Conservation (phyloP, 768 basidiomycete species). For the Mycena crocata region DNA sequence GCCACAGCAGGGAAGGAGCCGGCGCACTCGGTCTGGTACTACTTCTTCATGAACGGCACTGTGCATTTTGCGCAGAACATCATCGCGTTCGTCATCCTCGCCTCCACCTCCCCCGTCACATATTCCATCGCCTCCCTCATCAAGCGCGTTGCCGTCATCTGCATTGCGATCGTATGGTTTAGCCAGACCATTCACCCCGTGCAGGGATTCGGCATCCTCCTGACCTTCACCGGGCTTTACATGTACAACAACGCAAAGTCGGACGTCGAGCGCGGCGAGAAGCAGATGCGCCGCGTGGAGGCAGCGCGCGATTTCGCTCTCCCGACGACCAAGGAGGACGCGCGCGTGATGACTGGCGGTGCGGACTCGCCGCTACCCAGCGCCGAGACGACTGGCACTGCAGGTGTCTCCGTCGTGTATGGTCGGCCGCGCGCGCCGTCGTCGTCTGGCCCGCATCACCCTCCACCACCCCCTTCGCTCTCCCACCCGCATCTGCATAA, state of each 20-base stretch:
- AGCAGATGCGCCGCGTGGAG: slow-evolving; percentile 82
- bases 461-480: not conserved
- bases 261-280: slow-evolving; percentile 94
- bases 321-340: slow-evolving; percentile 75
- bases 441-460: not conserved
- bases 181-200: slow-evolving; percentile 85
- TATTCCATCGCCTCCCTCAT: slow-evolving; percentile 98
- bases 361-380: slow-evolving; percentile 49
- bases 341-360: slow-evolving; percentile 56
- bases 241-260: slow-evolving; percentile 96
- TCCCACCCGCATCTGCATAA: slow-evolving; percentile 6
- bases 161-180: slow-evolving; percentile 98
- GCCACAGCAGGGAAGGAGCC: slow-evolving; percentile 55
- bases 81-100: slow-evolving; percentile 95
- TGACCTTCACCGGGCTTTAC: slow-evolving; percentile 92
- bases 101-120: slow-evolving; percentile 96
- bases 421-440: slow-evolving; percentile 53
- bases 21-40: slow-evolving; percentile 76
- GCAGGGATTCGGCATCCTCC: slow-evolving; percentile 88
- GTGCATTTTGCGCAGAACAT: slow-evolving; percentile 98
- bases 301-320: slow-evolving; percentile 76
- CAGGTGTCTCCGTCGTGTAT: slow-evolving; percentile 47
- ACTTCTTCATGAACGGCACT: slow-evolving; percentile 93
- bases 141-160: slow-evolving; percentile 98
- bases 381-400: slow-evolving; percentile 51